phyloP scores from a whole-genome alignment of 805 yeast genomes.

The Saccharomycopsis selenospora region DNA sequence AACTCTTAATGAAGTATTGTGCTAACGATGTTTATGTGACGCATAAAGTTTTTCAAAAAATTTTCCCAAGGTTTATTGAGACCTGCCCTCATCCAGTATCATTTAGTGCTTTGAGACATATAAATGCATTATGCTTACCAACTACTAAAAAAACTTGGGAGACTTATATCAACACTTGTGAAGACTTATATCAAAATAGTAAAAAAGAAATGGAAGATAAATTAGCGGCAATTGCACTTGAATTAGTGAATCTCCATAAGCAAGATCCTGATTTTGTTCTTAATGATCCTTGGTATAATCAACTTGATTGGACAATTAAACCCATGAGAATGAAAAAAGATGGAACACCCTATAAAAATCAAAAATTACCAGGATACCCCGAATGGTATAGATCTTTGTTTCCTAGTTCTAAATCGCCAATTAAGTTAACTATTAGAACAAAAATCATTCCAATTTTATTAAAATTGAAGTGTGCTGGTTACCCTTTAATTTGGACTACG shows the following conservation, averaged over 20 bases:
- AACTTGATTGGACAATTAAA: slow-evolving; percentile 76
- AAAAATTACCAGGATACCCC: slow-evolving; percentile 84
- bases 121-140: slow-evolving; percentile 73
- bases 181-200: slow-evolving; percentile 53
- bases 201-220: slow-evolving; percentile 49
- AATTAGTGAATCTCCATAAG: slow-evolving; percentile 39
- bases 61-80: slow-evolving; percentile 59
- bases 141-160: slow-evolving; percentile 65
- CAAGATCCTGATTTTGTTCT: slow-evolving; percentile 36
- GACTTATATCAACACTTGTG: slow-evolving; percentile 61
- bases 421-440: slow-evolving; percentile 62
- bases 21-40: slow-evolving; percentile 79
- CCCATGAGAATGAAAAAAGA: slow-evolving; percentile 56
- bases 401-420: slow-evolving; percentile 32
- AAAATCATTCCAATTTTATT: slow-evolving; percentile 71
- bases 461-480: slow-evolving; percentile 75
- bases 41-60: slow-evolving; percentile 53
- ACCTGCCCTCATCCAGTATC: slow-evolving; percentile 92
- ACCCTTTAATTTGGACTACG: slow-evolving; percentile 77
- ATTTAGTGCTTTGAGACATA: slow-evolving; percentile 72
- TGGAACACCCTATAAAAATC: slow-evolving; percentile 63
- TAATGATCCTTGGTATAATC: slow-evolving; percentile 84
- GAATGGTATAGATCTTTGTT: slow-evolving; percentile 76
- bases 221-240: slow-evolving; percentile 52
- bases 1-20: slow-evolving; percentile 67